Conservation (phyloP, 78 protist species). For the Speleostelium caveatum region DNA sequence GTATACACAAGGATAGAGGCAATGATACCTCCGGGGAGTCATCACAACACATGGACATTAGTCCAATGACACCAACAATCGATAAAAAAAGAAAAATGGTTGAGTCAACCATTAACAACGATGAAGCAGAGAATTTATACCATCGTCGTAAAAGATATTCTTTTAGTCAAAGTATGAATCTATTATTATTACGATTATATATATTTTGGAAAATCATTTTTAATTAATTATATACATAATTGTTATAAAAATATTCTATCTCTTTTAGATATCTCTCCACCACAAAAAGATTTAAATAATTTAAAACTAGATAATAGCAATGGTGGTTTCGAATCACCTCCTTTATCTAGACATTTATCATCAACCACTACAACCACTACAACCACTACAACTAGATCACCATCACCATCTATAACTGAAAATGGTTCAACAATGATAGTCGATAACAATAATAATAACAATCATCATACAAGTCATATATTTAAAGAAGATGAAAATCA, state of each 20-base stretch:
- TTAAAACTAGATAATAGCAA: not conserved
- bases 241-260: too few relatives aligned
- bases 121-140: not conserved
- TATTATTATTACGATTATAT: too few relatives aligned
- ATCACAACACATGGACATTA: not conserved
- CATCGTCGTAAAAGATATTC: not conserved
- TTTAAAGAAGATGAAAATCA: slow-evolving; percentile 20
- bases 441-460: slow-evolving; percentile 14
- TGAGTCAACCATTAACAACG: not conserved
- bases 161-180: not conserved
- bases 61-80: not conserved
- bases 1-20: not conserved
- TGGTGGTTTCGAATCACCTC: too few relatives aligned
- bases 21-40: slow-evolving; percentile 11
- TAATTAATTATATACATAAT: too few relatives aligned
- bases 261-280: slow-evolving; percentile 13
- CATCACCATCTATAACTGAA: too few relatives aligned
- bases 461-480: not conserved
- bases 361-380: too few relatives aligned
- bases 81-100: not conserved
- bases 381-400: too few relatives aligned
- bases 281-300: not conserved
- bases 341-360: too few relatives aligned
- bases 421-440: too few relatives aligned
- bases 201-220: too few relatives aligned